Conservation (phyloP, 345 rosid genomes). For the Sonneratia caseolaris region DNA sequence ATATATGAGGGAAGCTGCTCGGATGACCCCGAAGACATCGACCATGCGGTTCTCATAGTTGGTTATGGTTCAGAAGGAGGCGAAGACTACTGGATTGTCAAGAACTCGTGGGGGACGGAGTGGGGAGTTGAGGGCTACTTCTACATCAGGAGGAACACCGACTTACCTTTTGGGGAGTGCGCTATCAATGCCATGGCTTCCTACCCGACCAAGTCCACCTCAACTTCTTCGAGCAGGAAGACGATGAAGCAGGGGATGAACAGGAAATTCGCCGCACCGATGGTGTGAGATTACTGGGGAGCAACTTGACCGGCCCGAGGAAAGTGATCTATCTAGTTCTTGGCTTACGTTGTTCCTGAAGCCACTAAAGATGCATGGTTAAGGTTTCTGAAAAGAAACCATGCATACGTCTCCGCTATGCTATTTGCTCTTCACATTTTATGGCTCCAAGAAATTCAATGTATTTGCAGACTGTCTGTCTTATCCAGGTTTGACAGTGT, state of each 20-base stretch:
- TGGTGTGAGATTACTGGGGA: not conserved
- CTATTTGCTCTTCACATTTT: not conserved
- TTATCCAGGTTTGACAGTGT: not conserved
- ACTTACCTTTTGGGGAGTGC: conserved; percentile 34
- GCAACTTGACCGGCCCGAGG: too few species aligned
- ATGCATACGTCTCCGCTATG: too few species aligned
- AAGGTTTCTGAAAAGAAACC: too few species aligned
- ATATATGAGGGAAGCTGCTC: conserved; percentile 53
- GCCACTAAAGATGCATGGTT: too few species aligned
- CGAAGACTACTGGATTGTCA: conserved; percentile 70
- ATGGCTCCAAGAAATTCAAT: not conserved
- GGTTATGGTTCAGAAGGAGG: conserved; percentile 57
- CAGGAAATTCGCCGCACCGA: not conserved
- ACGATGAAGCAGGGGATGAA: not conserved
- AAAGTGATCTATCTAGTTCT: too few species aligned
- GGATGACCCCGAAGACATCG: conserved; percentile 41
- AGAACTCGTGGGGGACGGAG: conserved; percentile 68
- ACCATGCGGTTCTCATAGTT: conserved; percentile 66
- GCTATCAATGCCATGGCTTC: conserved; percentile 62
- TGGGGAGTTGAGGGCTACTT: conserved; percentile 66
- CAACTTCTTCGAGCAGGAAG: conserved; percentile 16
- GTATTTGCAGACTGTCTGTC: not conserved
- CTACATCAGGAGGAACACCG: conserved; percentile 30
- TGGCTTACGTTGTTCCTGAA: too few species aligned
- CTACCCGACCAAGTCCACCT: conserved; percentile 49